These are phyloP conservation scores for Phytopythium chamaehyphon DNA, from an alignment of 352 stramenopile genomes.

Conservation along the genomic window DNA sequence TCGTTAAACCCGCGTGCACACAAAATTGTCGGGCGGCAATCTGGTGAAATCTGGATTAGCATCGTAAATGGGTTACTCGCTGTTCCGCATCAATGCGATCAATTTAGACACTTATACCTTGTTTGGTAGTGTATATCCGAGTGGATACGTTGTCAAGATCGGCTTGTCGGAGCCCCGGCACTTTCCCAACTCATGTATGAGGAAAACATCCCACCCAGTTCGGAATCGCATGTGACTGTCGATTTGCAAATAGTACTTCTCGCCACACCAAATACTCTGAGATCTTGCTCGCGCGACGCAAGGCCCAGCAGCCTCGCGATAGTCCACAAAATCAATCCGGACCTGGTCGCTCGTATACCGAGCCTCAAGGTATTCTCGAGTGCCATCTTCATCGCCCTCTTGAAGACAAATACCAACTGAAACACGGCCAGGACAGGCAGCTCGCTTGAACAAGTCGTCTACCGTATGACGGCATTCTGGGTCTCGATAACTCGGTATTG, in stretches of 20 bases:
- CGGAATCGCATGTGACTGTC: constrained; percentile 93
- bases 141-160: constrained; percentile 93
- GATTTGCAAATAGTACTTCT: constrained; percentile 93
- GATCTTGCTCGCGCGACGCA: constrained; percentile 84
- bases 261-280: constrained; percentile 75
- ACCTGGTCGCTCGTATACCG: constrained; percentile 34
- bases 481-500: constrained; percentile 92
- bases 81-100: background rate
- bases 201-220: constrained; percentile 85
- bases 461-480: constrained; percentile 87
- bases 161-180: constrained; percentile 40
- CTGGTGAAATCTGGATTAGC: constrained; percentile 34
- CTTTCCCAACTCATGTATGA: constrained; percentile 72
- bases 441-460: constrained; percentile 54
- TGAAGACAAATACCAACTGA: constrained; percentile 89
- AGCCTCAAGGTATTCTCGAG: constrained; percentile 27
- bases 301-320: constrained; percentile 79
- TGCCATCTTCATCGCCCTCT: constrained; percentile 44
- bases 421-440: constrained; percentile 62
- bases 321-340: constrained; percentile 57
- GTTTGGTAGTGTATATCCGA: constrained; percentile 85
- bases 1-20: constrained; percentile 60
- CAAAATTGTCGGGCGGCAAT: constrained; percentile 52
- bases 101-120: constrained; percentile 27
- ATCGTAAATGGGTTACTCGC: background rate